Base-by-base conservation (phyloP, 345 rosid species). In the Dovyalis caffra region DNA sequence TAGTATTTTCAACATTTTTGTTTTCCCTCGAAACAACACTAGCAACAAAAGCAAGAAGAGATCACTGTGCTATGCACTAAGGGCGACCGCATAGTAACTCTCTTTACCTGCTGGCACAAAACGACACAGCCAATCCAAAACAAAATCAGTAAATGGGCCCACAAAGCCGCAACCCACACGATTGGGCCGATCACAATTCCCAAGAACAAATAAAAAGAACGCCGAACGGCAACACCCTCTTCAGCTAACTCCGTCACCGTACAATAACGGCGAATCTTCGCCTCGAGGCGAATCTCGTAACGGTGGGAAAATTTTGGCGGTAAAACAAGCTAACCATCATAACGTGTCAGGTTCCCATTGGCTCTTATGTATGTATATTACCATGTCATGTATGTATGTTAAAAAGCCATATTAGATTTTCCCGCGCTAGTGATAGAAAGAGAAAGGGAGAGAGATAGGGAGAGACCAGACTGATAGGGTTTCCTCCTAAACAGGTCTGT, bases 291-390 rank as follows among this genome's bases (percentile, higher is more conserved):
- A 64, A 70, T 75, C 72, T 78, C 70, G 76, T 76, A 82, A 82
- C 86, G 76, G 74, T 26, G 68, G 65, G 64, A 38, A 61, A 35
- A 26, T 45, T 80, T 83, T 86, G 86, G 88, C 88, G 86, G 86
- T 32, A 81, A 85, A 86, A 69, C 6, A 31, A 56, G 68, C 73
- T 8, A 31, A 47, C 64, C 0, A 0, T 0, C 2, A 2, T 32
- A 64, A 80, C 88, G 86, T 76, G 83, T 35, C 83, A 1, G 0
- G 0, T 2, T 10, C 14, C 15, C 56, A 81, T 78, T 85, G 75
- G 86, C 0, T 1, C 0, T 0, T 15, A 53, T 31, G 72, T 2
- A 79, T 72, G 71, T 16, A 20, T 32, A 32, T 11, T n/a, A 18
- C 25, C 28, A 65, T 65, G 70, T 34, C 34, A 29, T 65, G 71